Percentiles rank a stretch among this genome's conserved stretches.
Conservation (phyloP, 306 rosid species). For the Comarum palustre region DNA sequence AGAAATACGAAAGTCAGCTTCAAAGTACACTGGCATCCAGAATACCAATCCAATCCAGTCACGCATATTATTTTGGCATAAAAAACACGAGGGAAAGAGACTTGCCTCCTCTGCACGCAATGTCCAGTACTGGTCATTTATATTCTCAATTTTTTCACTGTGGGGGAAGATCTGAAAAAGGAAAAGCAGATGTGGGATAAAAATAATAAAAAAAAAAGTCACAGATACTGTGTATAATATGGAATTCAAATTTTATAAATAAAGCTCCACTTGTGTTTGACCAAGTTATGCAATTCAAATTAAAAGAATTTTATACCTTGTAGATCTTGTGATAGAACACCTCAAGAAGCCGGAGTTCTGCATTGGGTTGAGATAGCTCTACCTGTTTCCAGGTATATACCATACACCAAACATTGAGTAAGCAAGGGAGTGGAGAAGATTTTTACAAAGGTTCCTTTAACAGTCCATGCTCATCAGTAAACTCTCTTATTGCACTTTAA, state of each 20-base stretch:
- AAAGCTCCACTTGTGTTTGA: neutral
- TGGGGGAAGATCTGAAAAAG: constrained; percentile 57
- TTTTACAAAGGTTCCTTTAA: neutral
- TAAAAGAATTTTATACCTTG: constrained; percentile 46
- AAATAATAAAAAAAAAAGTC: neutral
- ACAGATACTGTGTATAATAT: neutral
- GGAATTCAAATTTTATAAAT: neutral
- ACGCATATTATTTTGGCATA: neutral
- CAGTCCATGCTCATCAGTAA: neutral
- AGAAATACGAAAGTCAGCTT: constrained; percentile 8
- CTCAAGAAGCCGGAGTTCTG: constrained; percentile 83
- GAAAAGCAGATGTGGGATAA: neutral
- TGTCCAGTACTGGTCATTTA: constrained; percentile 83
- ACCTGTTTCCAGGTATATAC: constrained; percentile 50
- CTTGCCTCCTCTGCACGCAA: constrained; percentile 77
- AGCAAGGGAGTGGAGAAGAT: neutral
- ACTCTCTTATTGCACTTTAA: neutral
- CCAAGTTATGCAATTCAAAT: neutral
- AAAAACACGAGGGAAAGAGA: neutral
- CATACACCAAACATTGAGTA: neutral
- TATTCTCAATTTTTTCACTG: constrained; percentile 64
- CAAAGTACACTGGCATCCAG: neutral
- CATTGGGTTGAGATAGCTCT: constrained; percentile 77
- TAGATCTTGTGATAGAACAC: constrained; percentile 94
- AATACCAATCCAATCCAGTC: constrained; percentile 1